A percentile compares a stretch with the other conserved stretches of the same genome.
These are phyloP conservation scores for Dryas integrifolia DNA, from an alignment of 331 rosid species.

Conservation along the genomic window DNA sequence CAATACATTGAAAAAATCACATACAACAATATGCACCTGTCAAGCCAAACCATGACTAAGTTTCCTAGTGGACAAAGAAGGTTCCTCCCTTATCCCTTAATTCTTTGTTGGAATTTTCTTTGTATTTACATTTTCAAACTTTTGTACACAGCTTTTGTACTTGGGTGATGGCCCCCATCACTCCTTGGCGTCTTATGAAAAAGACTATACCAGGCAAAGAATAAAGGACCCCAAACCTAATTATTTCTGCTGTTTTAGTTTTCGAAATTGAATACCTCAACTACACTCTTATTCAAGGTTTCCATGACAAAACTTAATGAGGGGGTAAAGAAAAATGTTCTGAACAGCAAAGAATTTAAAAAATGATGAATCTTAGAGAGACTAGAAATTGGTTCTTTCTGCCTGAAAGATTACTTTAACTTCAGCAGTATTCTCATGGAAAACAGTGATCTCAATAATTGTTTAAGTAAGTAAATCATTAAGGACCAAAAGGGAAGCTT, in stretches of 20 bases:
- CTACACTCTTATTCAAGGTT: background rate
- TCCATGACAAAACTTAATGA: background rate
- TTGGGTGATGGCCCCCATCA: background rate
- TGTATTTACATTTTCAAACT: background rate
- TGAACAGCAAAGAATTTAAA: background rate
- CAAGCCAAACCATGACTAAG: too few species aligned
- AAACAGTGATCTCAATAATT: background rate
- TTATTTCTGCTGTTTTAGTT: background rate
- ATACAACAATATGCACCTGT: background rate
- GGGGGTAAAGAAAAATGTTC: background rate
- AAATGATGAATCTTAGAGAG: background rate
- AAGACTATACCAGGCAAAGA: background rate
- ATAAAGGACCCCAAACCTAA: background rate
- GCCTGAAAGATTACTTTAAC: background rate
- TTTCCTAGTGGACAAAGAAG: background rate
- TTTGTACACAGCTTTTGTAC: too few species aligned
- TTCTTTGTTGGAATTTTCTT: background rate
- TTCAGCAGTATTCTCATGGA: background rate
- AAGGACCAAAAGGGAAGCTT: slow-evolving; percentile 27
- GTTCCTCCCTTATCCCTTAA: background rate
- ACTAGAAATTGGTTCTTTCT: background rate
- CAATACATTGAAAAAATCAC: background rate
- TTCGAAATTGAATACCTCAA: background rate
- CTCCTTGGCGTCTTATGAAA: background rate
- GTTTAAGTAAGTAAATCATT: background rate